Evolutionary conservation across 1,284 basidiomycete genomes (phyloP).

Genomic region (Cutaneotrichosporon sp.): DNA sequence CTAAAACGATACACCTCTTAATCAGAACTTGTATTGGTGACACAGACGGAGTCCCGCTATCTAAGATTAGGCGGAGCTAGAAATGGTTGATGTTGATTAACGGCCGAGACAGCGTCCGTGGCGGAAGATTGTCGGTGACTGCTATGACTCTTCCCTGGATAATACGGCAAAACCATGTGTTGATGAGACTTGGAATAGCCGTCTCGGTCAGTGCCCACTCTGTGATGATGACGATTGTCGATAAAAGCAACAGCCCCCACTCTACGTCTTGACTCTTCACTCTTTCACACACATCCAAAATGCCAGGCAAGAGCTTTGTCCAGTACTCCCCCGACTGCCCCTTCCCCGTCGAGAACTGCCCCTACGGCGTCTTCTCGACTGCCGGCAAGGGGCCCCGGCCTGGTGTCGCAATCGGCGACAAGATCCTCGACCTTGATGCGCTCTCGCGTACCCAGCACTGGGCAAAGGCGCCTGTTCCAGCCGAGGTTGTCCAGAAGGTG

Average conservation of each 20-base stretch:
- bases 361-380: slow-evolving; percentile 25
- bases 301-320: slow-evolving; percentile 15
- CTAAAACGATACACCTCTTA: too few species aligned
- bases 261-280: neutral
- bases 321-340: slow-evolving; percentile 19
- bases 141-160: too few species aligned
- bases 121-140: too few species aligned
- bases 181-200: neutral
- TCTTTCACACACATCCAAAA: neutral
- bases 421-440: slow-evolving; percentile 25
- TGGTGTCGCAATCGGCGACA: slow-evolving; percentile 27
- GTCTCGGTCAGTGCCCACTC: neutral
- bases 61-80: too few species aligned
- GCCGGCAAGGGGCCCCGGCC: slow-evolving; percentile 12
- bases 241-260: neutral
- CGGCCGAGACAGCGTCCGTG: too few species aligned
- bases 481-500: slow-evolving; percentile 25
- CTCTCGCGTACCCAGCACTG: slow-evolving; percentile 18
- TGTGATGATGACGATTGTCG: neutral
- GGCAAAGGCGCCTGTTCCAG: slow-evolving; percentile 7
- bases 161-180: neutral
- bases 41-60: too few species aligned
- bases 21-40: too few species aligned
- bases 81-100: too few species aligned
- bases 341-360: slow-evolving; percentile 29